These are phyloP conservation scores for Elymus sibiricus DNA, from an alignment of 176 grass and related monocot species.

Conservation along the genomic window DNA sequence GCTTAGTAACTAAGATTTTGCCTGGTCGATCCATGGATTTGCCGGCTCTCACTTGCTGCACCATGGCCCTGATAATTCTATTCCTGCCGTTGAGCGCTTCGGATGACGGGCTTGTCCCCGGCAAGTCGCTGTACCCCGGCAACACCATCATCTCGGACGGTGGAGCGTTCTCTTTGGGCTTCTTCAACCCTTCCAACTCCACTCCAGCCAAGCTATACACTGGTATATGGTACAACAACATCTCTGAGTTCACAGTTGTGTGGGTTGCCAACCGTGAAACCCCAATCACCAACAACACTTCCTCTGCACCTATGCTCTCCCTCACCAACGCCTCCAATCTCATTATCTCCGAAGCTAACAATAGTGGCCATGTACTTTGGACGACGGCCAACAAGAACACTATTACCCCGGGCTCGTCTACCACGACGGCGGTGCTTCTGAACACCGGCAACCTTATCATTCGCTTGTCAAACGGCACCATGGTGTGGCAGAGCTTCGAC, in stretches of 20 bases:
- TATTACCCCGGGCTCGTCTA: neutral
- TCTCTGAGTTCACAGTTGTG: too few relatives aligned
- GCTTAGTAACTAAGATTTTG: neutral
- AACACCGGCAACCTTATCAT: constrained; percentile 37
- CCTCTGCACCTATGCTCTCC: neutral
- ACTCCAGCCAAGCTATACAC: neutral
- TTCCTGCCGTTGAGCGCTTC: neutral
- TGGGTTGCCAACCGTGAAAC: too few relatives aligned
- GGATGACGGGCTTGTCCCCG: neutral
- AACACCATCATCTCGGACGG: neutral
- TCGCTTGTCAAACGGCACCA: neutral
- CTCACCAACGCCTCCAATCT: neutral
- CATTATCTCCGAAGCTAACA: neutral
- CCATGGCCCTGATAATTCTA: neutral
- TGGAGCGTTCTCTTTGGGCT: constrained; percentile 1
- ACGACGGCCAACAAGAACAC: neutral
- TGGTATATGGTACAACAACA: neutral
- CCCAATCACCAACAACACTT: neutral
- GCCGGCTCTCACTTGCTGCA: neutral
- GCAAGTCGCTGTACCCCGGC: neutral
- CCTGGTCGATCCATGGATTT: neutral
- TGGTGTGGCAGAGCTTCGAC: constrained; percentile 40
- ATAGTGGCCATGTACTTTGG: neutral
- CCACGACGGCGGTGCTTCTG: neutral
- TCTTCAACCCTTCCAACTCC: neutral